Conservation (phyloP, 345 rosid genomes). For the Cardamine occulta region DNA sequence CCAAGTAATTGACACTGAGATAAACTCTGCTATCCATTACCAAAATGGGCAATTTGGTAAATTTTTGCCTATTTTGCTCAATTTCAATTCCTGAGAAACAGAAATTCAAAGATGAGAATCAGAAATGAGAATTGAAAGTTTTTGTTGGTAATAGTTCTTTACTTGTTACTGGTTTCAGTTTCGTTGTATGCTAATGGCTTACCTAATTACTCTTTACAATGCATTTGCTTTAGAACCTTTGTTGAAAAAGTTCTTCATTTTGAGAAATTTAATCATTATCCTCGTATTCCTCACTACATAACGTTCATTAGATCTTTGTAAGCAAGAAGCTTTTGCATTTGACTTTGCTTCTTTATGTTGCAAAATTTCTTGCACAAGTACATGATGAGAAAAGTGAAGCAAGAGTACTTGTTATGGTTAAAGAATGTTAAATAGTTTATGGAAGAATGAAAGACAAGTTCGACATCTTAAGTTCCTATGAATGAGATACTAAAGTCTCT, state of each 20-base stretch:
- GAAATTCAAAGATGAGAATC: background rate
- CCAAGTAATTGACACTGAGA: constrained; percentile 64
- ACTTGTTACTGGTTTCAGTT: background rate
- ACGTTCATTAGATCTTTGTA: background rate
- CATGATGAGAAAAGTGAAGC: constrained; percentile 78
- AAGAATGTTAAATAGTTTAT: constrained; percentile 70
- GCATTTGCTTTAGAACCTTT: background rate
- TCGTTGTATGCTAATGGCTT: background rate
- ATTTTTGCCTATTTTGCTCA: background rate
- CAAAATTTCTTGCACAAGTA: constrained; percentile 67
- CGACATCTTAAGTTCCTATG: background rate
- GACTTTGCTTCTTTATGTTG: constrained; percentile 13
- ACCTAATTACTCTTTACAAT: background rate
- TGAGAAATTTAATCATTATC: background rate
- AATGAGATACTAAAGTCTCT: background rate
- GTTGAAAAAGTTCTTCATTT: constrained; percentile 16
- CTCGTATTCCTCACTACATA: no score
- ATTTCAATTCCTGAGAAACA: background rate
- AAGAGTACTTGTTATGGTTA: constrained; percentile 77
- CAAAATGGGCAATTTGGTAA: constrained; percentile 45
- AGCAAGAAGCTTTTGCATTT: constrained; percentile 17
- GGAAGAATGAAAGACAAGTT: constrained; percentile 39
- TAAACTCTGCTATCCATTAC: constrained; percentile 61
- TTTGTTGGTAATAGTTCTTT: background rate
- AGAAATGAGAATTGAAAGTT: background rate